Base-by-base conservation (phyloP, 805 yeast genomes). In the Yamadazyma phyllophila region DNA sequence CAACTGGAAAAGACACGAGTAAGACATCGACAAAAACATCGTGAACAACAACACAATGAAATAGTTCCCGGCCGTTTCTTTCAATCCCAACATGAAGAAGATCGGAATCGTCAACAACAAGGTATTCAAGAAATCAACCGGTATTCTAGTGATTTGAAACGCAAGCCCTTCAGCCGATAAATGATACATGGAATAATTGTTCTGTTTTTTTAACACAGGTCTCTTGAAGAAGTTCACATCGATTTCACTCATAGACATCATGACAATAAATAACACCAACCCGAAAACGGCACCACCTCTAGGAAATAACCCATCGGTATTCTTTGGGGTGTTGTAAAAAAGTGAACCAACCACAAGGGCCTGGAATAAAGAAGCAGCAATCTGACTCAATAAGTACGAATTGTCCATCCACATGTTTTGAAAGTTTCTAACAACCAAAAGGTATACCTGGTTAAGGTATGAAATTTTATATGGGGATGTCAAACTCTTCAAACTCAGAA, bases 111-210 rank as follows among this genome's bases (percentile, higher is more conserved):
- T 63, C 49, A 68, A 67, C 12, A 57, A 46, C 13, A 59, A 45
- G 4, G 70, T 61, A 62, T 60, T 61, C 16, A 54, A 46, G 5
- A 69, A 49, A 62, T 85, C 85, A 44, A 80, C 71, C 2, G 92
- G 91, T 48, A 86, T 61, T 41, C 80, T 83, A 2, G 87, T 74
- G 3, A 83, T 48, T 38, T 81, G 69, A 4, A 80, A 69, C 0
- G 88, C 83, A 3, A 86, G 53, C 1, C 88, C 85, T 57, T 85
- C 92, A 2, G 88, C 81, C 11, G 88, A 75, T 2, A 91, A 90
- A 47, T 82, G 81, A 60, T 84, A 88, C 47, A 86, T 74, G 0
- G 88, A 81, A 54, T 83, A 87, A 40, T 76, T 74, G 56, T 82
- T 81, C 59, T 87, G 95, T 57, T 87, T 86, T 54, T 77, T 78